These are phyloP conservation scores for Serpula lacrymans DNA, from an alignment of 768 basidiomycete species.

Conservation along the genomic window DNA sequence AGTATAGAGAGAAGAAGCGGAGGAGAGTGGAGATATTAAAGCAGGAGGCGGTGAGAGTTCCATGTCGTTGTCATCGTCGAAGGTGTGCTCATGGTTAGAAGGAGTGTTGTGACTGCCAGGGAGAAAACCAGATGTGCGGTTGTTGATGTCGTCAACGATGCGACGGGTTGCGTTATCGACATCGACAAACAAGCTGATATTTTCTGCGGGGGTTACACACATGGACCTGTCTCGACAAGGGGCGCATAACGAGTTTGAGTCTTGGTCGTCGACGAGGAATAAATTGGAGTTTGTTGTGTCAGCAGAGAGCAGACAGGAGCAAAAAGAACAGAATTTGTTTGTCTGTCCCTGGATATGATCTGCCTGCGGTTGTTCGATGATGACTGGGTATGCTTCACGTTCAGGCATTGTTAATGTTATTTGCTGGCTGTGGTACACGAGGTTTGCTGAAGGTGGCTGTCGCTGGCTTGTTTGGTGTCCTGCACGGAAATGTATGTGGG, in stretches of 20 bases:
- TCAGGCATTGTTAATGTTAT: no score
- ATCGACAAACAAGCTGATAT: slow-evolving; percentile 23
- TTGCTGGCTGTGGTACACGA: no score
- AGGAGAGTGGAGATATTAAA: neutral
- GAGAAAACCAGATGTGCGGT: slow-evolving; percentile 11
- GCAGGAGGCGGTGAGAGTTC: slow-evolving; percentile 12
- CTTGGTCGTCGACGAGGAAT: slow-evolving; percentile 22
- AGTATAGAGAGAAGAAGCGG: neutral
- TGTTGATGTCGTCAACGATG: slow-evolving; percentile 1
- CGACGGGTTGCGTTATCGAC: slow-evolving; percentile 24
- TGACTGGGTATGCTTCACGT: slow-evolving; percentile 8
- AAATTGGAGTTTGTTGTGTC: slow-evolving; percentile 23
- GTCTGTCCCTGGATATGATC: slow-evolving; percentile 23
- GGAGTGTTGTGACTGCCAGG: slow-evolving; percentile 9
- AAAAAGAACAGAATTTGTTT: slow-evolving; percentile 31
- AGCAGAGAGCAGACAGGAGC: slow-evolving; percentile 25
- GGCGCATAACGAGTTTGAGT: slow-evolving; percentile 39
- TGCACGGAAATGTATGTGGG: no score
- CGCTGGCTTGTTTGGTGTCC: no score
- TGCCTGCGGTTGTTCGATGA: slow-evolving; percentile 18
- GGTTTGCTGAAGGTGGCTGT: no score
- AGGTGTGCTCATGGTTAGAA: slow-evolving; percentile 19
- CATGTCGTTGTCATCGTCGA: slow-evolving; percentile 36
- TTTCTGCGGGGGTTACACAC: neutral
- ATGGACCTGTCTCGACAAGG: slow-evolving; percentile 40